Evolutionary conservation across 306 rosid genomes (phyloP).

Genomic region (Cyclanthera cordifolia): DNA sequence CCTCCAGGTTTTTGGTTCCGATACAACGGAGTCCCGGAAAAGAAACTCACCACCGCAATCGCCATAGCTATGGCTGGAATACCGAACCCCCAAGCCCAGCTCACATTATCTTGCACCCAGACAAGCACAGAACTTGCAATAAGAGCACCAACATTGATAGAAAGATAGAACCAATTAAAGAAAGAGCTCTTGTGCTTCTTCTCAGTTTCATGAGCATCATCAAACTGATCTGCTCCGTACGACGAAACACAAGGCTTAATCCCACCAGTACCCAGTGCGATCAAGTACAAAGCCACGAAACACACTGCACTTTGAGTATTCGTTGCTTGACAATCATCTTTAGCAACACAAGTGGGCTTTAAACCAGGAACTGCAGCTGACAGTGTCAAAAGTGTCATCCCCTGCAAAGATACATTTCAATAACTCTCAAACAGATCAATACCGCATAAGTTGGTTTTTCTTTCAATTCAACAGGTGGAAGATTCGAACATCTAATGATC

Average conservation of each 20-base stretch:
- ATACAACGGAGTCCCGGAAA: conserved; percentile 11
- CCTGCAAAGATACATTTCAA: not conserved
- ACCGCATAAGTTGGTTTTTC: too few relatives aligned
- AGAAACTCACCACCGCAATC: conserved; percentile 15
- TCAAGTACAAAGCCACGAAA: conserved; percentile 14
- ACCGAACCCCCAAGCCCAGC: conserved; percentile 18
- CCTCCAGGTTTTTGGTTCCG: conserved; percentile 17
- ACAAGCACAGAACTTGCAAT: conserved; percentile 16
- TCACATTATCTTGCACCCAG: conserved; percentile 17
- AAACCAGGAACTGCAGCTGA: conserved; percentile 13
- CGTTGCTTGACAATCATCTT: conserved; percentile 9
- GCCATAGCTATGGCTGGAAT: conserved; percentile 17
- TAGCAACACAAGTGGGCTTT: conserved; percentile 5
- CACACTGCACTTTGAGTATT: conserved; percentile 7
- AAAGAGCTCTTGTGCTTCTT: conserved; percentile 14
- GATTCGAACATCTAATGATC: too few relatives aligned
- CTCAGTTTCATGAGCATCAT: conserved; percentile 13
- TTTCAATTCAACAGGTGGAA: too few relatives aligned
- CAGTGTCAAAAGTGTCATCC: conserved; percentile 13
- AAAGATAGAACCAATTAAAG: conserved; percentile 18
- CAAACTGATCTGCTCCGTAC: conserved; percentile 15
- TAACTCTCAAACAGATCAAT: not conserved
- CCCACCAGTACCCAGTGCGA: conserved; percentile 18
- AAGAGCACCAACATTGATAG: conserved; percentile 16
- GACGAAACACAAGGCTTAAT: conserved; percentile 17